Evolutionary conservation across 208 protist species (phyloP).

Genomic region (Blastocrithidia nonstop): DNA sequence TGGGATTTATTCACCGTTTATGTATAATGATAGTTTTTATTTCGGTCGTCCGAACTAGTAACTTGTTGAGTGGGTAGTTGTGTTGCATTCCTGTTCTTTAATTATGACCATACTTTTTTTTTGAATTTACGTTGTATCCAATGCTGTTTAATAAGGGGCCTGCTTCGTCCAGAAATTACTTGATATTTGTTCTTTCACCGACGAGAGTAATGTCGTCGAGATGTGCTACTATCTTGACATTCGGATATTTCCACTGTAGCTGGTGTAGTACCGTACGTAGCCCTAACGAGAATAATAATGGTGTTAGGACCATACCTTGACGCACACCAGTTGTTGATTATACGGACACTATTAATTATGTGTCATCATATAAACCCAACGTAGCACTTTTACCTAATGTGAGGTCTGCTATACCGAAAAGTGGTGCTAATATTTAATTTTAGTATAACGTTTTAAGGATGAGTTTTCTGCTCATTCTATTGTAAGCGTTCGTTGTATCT

Average conservation of each 20-base stretch:
- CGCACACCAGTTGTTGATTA: conserved; percentile 9
- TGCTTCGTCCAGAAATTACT: conserved; percentile 4
- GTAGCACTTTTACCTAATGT: conserved; percentile 5
- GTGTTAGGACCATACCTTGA: conserved; percentile 18
- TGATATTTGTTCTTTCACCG: conserved; percentile 1
- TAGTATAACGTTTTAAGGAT: conserved; percentile 6
- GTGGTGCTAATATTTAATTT: background rate
- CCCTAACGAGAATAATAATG: conserved; percentile 13
- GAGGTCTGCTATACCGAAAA: conserved; percentile 8
- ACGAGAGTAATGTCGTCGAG: conserved; percentile 17
- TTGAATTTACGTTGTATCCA: conserved; percentile 11
- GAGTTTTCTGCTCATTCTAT: background rate
- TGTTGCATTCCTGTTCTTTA: too few species aligned
- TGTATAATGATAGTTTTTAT: too few species aligned
- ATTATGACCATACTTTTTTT: too few species aligned
- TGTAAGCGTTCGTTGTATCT: conserved; percentile 21
- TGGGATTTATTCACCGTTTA: too few species aligned
- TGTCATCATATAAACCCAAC: conserved; percentile 11
- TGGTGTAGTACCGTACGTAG: conserved; percentile 3
- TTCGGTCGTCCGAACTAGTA: too few species aligned
- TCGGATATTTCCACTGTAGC: background rate
- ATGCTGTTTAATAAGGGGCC: conserved; percentile 3
- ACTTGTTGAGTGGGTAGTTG: too few species aligned
- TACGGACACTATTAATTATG: background rate
- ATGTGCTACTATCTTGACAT: conserved; percentile 9